Evolutionary conservation across 1,284 basidiomycete species (phyloP).

Genomic region (Crocinoboletus sp.): DNA sequence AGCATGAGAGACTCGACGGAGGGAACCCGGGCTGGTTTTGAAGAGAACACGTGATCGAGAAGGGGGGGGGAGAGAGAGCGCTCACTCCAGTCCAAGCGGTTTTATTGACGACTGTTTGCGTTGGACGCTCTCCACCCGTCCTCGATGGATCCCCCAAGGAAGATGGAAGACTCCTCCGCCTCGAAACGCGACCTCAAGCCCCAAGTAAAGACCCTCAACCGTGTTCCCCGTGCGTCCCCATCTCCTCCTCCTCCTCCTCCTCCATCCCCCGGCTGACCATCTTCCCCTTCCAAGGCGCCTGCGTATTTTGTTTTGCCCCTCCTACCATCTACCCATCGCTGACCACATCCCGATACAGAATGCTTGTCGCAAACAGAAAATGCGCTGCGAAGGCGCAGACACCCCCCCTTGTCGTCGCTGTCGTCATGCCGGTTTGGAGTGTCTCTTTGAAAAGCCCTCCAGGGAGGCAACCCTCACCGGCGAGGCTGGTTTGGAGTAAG

Average conservation of each 20-base stretch:
- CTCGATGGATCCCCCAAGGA: constrained; percentile 27
- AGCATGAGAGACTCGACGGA: constrained; percentile 34
- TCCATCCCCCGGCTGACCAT: constrained; percentile 13
- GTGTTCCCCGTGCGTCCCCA: constrained; percentile 67
- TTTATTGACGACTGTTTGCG: neutral
- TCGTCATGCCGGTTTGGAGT: constrained; percentile 77
- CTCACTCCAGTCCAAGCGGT: neutral
- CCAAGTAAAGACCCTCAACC: constrained; percentile 67
- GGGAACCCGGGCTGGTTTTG: neutral
- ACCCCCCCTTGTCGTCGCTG: constrained; percentile 90
- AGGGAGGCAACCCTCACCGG: constrained; percentile 80
- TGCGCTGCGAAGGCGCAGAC: constrained; percentile 87
- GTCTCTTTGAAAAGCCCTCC: constrained; percentile 87
- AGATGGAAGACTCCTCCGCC: constrained; percentile 40
- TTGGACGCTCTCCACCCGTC: neutral
- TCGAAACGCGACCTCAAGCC: constrained; percentile 63
- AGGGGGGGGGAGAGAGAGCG: too few species aligned
- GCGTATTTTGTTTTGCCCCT: constrained; percentile 43
- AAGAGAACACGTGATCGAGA: constrained; percentile 1
- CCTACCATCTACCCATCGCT: neutral
- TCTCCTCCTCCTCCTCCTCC: constrained; percentile 16
- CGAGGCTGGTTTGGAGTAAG: constrained; percentile 84
- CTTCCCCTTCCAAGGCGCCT: constrained; percentile 52
- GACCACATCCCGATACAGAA: constrained; percentile 43
- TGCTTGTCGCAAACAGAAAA: constrained; percentile 83